Base-by-base conservation (phyloP, 192 early-diverging fungal species). In the Coemansia javaensis region DNA sequence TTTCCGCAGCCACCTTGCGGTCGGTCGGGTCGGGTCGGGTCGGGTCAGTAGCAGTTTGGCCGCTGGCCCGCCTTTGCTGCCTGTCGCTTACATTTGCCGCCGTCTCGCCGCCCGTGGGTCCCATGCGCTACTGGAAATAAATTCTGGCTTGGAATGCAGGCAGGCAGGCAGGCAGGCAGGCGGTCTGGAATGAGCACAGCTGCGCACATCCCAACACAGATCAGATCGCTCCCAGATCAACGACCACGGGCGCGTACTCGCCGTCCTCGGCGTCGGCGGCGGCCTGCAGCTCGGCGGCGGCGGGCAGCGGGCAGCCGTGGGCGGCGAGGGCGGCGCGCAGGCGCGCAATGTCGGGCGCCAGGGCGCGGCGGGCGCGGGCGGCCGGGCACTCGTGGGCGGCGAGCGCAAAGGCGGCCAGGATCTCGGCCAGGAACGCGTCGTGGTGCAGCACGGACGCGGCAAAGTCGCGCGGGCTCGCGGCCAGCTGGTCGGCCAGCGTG, bases 211-310 rank as follows among this genome's bases (percentile, higher is more conserved):
- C 13, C 16, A 15, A 3, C 17, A 37, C 22, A 9, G 6, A 9
- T 50, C 25, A 50, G 34, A n/a, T n/a, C n/a, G n/a, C n/a, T n/a
- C n/a, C n/a, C n/a, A 73, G 64, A 33, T 84, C 77, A 2, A 86
- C 82, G 15, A 86, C 66, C n/a, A 81, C 75, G 4, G 85, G 85
- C 5, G 85, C 86, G 58, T 81, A 82, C 56, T 85, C 83, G 33
- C 81, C 82, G 23, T 81, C 79, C 33, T 85, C 86, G 0, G 40
- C 52, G 42, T 84, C 81, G 0, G 45, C 57, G 27, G 70, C 77
- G n/a, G 71, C 66, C 38, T 62, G 58, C 42, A 77, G 54, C 43
- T 79, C 64, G 24, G 59, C 58, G 10, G 85, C 85, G 3, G 60
- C 47, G 10, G 77, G 66, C 54, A 94, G 47, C 46, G 77, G 69